Percentiles rank a stretch among this genome's conserved stretches.
Evolutionary conservation across 768 basidiomycete species (phyloP).

Genomic region (Jaapia argillacea): DNA sequence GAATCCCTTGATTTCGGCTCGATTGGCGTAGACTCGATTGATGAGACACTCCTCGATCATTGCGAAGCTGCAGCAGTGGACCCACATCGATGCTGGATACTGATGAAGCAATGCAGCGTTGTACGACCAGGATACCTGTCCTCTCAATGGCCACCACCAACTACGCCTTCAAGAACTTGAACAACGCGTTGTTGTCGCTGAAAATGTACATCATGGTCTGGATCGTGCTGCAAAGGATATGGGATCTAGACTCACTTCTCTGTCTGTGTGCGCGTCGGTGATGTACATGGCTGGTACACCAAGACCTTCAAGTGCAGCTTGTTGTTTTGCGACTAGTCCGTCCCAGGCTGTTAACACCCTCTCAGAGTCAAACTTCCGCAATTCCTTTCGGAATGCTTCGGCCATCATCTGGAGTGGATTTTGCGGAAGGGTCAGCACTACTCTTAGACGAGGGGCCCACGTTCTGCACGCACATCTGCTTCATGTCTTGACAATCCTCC

Average conservation of each 20-base stretch:
- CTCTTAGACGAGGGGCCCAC: slow-evolving; percentile 1
- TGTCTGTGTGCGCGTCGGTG: slow-evolving; percentile 34
- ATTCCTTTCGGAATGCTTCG: slow-evolving; percentile 52
- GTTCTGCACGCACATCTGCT: slow-evolving; percentile 36
- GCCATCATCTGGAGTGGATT: slow-evolving; percentile 44
- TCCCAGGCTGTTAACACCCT: slow-evolving; percentile 71
- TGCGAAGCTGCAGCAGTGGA: too few relatives aligned
- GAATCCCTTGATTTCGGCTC: too few relatives aligned
- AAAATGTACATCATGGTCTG: too few relatives aligned
- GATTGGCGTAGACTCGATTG: too few relatives aligned
- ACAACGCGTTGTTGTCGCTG: slow-evolving; percentile 67
- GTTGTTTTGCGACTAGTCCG: slow-evolving; percentile 60
- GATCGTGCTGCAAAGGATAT: too few relatives aligned
- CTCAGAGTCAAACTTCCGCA: slow-evolving; percentile 60
- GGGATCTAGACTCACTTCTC: slow-evolving; percentile 41
- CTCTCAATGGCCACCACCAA: background rate
- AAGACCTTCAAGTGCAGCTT: slow-evolving; percentile 46
- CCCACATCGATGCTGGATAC: too few relatives aligned
- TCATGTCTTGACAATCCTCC: slow-evolving; percentile 64
- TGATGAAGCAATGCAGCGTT: too few relatives aligned
- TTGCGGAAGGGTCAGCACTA: slow-evolving; percentile 10
- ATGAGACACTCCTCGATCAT: too few relatives aligned
- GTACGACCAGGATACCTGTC: too few relatives aligned
- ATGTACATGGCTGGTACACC: slow-evolving; percentile 66
- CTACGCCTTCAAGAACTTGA: slow-evolving; percentile 52